phyloP scores from a whole-genome alignment of 2,329 filamentous ascomycete genomes.

The Diaporthe citrichinensis region DNA sequence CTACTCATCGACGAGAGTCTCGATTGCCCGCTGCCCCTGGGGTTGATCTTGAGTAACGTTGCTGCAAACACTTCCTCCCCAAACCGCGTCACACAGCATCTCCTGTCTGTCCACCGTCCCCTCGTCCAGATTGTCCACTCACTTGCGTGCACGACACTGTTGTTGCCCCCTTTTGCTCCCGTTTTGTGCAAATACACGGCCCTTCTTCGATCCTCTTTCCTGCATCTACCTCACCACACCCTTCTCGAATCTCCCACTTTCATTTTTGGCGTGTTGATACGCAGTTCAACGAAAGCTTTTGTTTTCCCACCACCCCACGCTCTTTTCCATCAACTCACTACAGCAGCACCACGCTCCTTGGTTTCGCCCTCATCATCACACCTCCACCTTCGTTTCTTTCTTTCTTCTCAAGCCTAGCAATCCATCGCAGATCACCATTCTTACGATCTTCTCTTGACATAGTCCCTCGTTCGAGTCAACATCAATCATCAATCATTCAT shows the following conservation, averaged over 20 bases:
- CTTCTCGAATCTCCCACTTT: conserved; percentile 1
- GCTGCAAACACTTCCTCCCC: conserved; percentile 41
- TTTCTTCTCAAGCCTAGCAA: not conserved
- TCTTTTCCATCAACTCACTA: not conserved
- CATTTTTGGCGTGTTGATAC: conserved; percentile 27
- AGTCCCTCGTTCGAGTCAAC: conserved; percentile 29
- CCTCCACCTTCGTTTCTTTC: not conserved
- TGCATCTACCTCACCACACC: not conserved
- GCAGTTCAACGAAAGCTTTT: conserved; percentile 15
- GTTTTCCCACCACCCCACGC: conserved; percentile 12
- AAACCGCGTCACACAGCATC: conserved; percentile 40
- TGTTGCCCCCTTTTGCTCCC: conserved; percentile 3
- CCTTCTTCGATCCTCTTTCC: conserved; percentile 4
- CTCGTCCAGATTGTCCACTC: conserved; percentile 34
- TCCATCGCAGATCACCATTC: not conserved
- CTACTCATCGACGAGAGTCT: conserved; percentile 4
- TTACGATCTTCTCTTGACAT: conserved; percentile 9
- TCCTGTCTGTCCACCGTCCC: conserved; percentile 37
- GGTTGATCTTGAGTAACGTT: conserved; percentile 37
- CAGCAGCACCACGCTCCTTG: conserved; percentile 26
- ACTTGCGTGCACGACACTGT: conserved; percentile 14
- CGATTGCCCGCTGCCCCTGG: conserved; percentile 36
- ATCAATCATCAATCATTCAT: conserved; percentile 12
- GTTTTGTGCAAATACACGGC: conserved; percentile 8
- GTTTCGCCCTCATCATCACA: not conserved